These are phyloP conservation scores for Pseudodiploospora longispora DNA, from an alignment of 2,329 filamentous ascomycete species.

Conservation along the genomic window DNA sequence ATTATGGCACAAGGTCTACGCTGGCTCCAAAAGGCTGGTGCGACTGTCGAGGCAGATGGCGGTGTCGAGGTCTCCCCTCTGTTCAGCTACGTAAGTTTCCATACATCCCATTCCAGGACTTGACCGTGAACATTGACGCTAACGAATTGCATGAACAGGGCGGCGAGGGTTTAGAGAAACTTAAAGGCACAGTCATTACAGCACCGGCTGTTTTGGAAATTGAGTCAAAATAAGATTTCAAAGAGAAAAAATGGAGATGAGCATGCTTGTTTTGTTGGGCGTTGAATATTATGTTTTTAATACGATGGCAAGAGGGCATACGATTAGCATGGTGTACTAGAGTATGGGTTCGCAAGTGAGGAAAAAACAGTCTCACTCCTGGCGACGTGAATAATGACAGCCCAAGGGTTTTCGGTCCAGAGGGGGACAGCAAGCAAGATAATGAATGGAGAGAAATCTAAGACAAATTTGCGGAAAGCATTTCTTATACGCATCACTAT, in stretches of 20 bases:
- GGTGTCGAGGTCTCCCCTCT: conserved; percentile 89
- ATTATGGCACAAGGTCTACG: conserved; percentile 84
- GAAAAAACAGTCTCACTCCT: no score
- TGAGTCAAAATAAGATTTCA: conserved; percentile 20
- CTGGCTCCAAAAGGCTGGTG: conserved; percentile 77
- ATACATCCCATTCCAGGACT: background rate
- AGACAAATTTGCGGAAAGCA: no score
- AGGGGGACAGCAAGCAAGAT: no score
- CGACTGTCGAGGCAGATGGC: conserved; percentile 56
- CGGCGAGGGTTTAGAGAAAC: conserved; percentile 53
- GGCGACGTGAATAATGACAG: no score
- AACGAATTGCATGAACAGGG: conserved; percentile 30
- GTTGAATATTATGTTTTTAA: no score
- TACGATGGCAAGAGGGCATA: background rate
- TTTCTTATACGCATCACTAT: no score
- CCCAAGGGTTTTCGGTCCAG: no score
- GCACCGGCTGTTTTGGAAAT: conserved; percentile 45
- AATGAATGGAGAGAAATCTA: no score
- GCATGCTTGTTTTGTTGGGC: background rate
- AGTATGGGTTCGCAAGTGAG: background rate
- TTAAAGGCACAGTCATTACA: conserved; percentile 45
- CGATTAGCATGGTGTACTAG: background rate
- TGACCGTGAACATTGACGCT: conserved; percentile 1
- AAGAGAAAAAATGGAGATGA: background rate
- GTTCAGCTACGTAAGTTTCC: conserved; percentile 80